These are phyloP conservation scores for Saccharomyces paradoxus DNA, from an alignment of 805 yeast species.

Conservation along the genomic window DNA sequence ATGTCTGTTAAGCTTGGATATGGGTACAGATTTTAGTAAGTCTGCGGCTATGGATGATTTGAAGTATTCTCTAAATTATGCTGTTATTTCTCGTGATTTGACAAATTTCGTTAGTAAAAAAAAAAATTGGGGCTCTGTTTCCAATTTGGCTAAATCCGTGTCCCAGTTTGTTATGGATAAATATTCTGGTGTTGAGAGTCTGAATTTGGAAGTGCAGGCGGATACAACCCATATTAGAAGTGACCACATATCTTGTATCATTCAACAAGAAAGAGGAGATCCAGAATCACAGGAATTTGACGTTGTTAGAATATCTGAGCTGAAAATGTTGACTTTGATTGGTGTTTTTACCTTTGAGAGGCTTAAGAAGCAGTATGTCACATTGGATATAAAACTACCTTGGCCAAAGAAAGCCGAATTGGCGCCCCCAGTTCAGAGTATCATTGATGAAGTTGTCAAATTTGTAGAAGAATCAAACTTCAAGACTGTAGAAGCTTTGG, in stretches of 20 bases:
- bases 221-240: conserved; percentile 26
- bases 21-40: conserved; percentile 57
- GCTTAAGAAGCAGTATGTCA: conserved; percentile 66
- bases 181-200: conserved; percentile 17
- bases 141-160: conserved; percentile 40
- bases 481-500: conserved; percentile 90
- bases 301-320: conserved; percentile 36
- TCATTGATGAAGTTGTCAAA: conserved; percentile 41
- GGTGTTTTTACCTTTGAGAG: conserved; percentile 94
- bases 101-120: conserved; percentile 37
- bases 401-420: conserved; percentile 22
- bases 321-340: conserved; percentile 65
- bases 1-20: conserved; percentile 47
- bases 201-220: conserved; percentile 16
- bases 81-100: conserved; percentile 67
- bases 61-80: conserved; percentile 78
- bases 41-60: conserved; percentile 82
- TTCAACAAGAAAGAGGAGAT: conserved; percentile 3
- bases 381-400: conserved; percentile 45
- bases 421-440: conserved; percentile 27
- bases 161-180: conserved; percentile 36
- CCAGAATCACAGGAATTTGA: conserved; percentile 6
- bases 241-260: conserved; percentile 20
- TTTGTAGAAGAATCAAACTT: conserved; percentile 76
- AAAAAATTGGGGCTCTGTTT: conserved; percentile 30